Percentiles rank a stretch among this genome's conserved stretches.
Evolutionary conservation across 768 basidiomycete genomes (phyloP).

Genomic region (Psilocybe cyanescens): DNA sequence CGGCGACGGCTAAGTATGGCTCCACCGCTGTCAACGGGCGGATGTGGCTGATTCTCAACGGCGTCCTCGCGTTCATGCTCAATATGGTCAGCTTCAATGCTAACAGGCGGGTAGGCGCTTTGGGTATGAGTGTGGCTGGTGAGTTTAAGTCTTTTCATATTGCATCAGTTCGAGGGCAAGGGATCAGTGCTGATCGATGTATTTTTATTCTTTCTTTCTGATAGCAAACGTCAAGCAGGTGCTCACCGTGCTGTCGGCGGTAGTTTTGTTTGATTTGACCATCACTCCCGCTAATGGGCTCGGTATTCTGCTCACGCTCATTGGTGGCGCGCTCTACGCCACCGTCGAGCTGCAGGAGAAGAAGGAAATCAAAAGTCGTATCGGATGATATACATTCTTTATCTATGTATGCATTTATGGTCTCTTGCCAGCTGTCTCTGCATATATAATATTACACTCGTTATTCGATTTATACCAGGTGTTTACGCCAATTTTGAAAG

Average conservation of each 20-base stretch:
- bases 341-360: constrained; percentile 65
- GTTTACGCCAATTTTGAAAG: too few relatives aligned
- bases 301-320: constrained; percentile 80
- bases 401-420: background rate
- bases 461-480: background rate
- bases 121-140: constrained; percentile 93
- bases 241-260: constrained; percentile 83
- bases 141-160: constrained; percentile 25
- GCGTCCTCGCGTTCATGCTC: constrained; percentile 85
- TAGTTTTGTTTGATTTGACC: constrained; percentile 79
- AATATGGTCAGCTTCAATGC: constrained; percentile 96
- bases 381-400: constrained; percentile 4
- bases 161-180: background rate
- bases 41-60: constrained; percentile 72
- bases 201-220: background rate
- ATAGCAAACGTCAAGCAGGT: constrained; percentile 93
- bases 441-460: background rate
- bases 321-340: constrained; percentile 86
- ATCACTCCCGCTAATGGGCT: constrained; percentile 81
- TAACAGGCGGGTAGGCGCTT: constrained; percentile 88
- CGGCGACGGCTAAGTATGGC: constrained; percentile 32
- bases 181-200: background rate
- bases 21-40: constrained; percentile 34
- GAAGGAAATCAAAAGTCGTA: constrained; percentile 17
- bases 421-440: background rate